Base-by-base conservation (phyloP, 1,284 basidiomycete genomes). In the Athelia sp. region DNA sequence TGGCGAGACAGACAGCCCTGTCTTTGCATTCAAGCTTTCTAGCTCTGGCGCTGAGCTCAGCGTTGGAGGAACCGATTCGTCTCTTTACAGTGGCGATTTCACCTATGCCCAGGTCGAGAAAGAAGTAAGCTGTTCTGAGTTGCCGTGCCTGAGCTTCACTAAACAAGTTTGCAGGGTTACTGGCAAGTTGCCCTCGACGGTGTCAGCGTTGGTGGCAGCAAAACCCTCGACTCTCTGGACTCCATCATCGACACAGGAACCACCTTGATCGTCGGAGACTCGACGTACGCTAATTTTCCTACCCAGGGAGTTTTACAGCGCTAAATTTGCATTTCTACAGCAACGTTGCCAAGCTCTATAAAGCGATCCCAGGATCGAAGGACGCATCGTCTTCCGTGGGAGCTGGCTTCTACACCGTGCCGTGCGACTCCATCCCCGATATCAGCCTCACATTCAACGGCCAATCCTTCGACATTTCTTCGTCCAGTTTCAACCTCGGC, bases 191-290 rank as follows among this genome's bases (percentile, higher is more conserved):
- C 18, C 15, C 31, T 50, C 50, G 50, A 44, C 11, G 47, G 54
- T 18, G 43, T 53, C 29, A 48, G 47, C 18, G 46, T 59, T 46
- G 62, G 50, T 48, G 52, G 54, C 55, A 64, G 45, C 56, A 63
- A 62, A 58, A 54, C 58, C 18, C 56, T 65, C 18, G 50, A 45
- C 15, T 46, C 46, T 42, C 50, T 59, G 38, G 53, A 56, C 31
- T 59, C 66, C n/a, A 67, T 70, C 56, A 60, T 71, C 50, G 71
- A 72, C 54, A 68, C 65, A 13, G 68, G 71, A 49, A 71, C 73
- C 18, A 76, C 76, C 44, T 57, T 75, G 43, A 72, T 78, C 61
- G 62, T 73, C 13, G 78, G 77, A 38, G 71, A n/a, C n/a, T n/a
- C n/a, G n/a, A n/a, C n/a, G n/a, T n/a, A n/a, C n/a, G n/a, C n/a